Conservation (phyloP, 768 basidiomycete genomes). For the Termitomyces sp. region DNA sequence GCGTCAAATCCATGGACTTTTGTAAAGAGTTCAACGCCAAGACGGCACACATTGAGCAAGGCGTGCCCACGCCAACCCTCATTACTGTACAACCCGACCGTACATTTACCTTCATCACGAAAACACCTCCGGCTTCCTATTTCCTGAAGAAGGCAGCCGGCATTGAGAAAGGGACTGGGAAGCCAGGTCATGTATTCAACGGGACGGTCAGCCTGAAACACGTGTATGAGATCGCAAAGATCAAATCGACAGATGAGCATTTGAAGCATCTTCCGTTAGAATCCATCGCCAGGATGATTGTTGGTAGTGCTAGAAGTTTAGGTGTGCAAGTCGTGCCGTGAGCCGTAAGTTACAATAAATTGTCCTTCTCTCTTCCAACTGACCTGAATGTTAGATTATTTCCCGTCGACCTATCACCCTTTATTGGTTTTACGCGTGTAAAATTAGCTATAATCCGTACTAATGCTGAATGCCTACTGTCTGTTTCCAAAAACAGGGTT, state of each 20-base stretch:
- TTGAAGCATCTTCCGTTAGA: constrained; percentile 84
- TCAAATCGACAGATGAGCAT: constrained; percentile 89
- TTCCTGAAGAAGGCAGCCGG: constrained; percentile 89
- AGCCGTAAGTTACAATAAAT: constrained; percentile 24
- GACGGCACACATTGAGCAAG: constrained; percentile 81
- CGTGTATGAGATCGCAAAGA: constrained; percentile 97
- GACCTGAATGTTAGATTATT: constrained; percentile 8
- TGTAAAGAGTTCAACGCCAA: constrained; percentile 99
- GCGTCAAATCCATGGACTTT: constrained; percentile 99
- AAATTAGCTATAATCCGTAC: constrained; percentile 13
- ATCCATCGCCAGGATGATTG: constrained; percentile 80
- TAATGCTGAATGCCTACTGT: constrained; percentile 13
- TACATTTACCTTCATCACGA: constrained; percentile 88
- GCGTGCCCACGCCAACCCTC: constrained; percentile 85
- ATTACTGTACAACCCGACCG: constrained; percentile 95
- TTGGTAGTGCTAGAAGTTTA: constrained; percentile 85
- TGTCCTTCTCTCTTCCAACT: constrained; percentile 6
- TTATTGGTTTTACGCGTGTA: constrained; percentile 15
- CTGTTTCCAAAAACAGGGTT: constrained; percentile 8
- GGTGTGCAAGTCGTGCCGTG: constrained; percentile 90
- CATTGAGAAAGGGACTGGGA: constrained; percentile 85
- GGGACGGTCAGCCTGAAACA: constrained; percentile 93
- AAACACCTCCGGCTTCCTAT: constrained; percentile 86
- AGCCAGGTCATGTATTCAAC: constrained; percentile 70
- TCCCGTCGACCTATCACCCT: constrained; percentile 2